Base-by-base conservation (phyloP, 2,329 filamentous ascomycete species). In the Fusarium citri region DNA sequence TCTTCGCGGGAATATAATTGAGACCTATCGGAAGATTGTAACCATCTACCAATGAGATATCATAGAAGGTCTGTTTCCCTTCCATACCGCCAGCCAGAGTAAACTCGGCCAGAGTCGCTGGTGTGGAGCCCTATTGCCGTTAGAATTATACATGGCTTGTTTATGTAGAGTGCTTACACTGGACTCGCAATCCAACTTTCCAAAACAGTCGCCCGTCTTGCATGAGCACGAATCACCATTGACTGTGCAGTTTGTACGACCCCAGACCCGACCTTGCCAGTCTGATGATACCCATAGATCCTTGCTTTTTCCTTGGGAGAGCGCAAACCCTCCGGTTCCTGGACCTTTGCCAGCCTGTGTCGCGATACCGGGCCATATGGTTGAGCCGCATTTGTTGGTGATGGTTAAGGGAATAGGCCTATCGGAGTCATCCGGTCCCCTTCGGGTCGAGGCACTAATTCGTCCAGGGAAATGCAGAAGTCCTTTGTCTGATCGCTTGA, bases 261-360 rank as follows among this genome's bases (percentile, higher is more conserved):
- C 93, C 93, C 93, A 96, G 28, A 96, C 84, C 56, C 93, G 88
- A 12, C 93, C 93, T 76, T 92, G 90, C 93, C 93, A 97, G 71
- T 93, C 88, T 51, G 86, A 83, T 14, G 89, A 87, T 25, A 96
- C 92, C 55, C 85, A 88, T 64, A 94, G 82, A 43, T 86, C 85
- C 65, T 80, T 87, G 56, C 85, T 88, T 34, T 85, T 81, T 46
- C 90, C 88, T 5, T 87, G 78, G 2, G 79, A 76, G 37, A 95
- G 85, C 74, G 89, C 85, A 76, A 95, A 96, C 11, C 92, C 93
- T 22, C 87, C 88, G 14, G 83, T 84, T 5, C 85, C 84, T 9
- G 92, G 91, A 1, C 90, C 90, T 16, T 86, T 87, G 23, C 93
- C 93, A 48, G 87, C 84, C 75, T 94, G 91, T 1, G 92, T 94